Evolutionary conservation across 1,284 basidiomycete genomes (phyloP), one percentile per base, ranked within the genome.

Genomic region (Rhodotorula sp.): DNA sequence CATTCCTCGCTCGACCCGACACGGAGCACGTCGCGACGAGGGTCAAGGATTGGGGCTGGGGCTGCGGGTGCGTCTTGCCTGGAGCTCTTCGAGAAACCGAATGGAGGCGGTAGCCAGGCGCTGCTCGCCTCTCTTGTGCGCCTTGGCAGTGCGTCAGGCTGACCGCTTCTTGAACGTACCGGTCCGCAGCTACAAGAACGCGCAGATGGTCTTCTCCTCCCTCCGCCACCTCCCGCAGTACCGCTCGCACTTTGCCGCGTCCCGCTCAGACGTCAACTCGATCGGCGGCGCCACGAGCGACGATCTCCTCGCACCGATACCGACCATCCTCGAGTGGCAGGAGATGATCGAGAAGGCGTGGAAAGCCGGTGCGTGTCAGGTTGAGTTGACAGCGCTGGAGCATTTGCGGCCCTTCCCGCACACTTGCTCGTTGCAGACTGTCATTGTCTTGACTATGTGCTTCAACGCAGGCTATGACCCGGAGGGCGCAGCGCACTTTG

Each of bases 151-250:
- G 34, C 34, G 34, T 34, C 34, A 34, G 34, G 34, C 34, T 34
- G 34, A 34, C 34, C 34, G 34, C 34, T 34, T 5, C 13, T 21
- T 10, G n/a, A 27, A n/a, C 8, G 9, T 45, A 10, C 46, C 17
- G 2, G 10, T 7, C 5, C 19, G 27, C 59, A 73, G 76, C 4
- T 80, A 78, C 70, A 72, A 76, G 48, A 79, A 78, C 64, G 58
- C 73, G 1, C 77, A 78, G 56, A 80, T 80, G 79, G 42, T 79
- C 27, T 74, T 74, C 58, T 77, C 77, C 27, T 62, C 76, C 9
- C 21, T 71, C 7, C 67, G 73, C 27, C 71, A 77, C 57, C 49
- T 78, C 19, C 67, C 68, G 16, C 76, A 73, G 41, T 67, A 71
- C 61, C 34, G 41, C 3, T 8, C 25, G 7, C 23, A 34, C 17